phyloP scores from a whole-genome alignment of 768 basidiomycete species.

The Phlebiopsis gigantea region DNA sequence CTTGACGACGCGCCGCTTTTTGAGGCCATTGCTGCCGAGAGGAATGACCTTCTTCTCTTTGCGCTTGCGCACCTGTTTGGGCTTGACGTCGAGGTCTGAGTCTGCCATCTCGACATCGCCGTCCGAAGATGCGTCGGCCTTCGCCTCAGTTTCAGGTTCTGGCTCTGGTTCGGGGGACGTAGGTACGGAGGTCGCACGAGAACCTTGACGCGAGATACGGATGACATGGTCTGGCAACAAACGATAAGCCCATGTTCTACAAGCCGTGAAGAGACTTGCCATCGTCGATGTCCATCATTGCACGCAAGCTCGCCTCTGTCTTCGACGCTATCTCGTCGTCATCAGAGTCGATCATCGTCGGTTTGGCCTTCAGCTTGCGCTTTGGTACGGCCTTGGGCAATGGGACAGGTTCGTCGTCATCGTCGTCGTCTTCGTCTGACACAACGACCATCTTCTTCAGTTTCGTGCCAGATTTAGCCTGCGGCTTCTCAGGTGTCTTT shows the following conservation, averaged over 20 bases:
- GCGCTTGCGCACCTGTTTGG: slow-evolving; percentile 27
- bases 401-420: slow-evolving; percentile 40
- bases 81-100: slow-evolving; percentile 11
- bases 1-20: slow-evolving; percentile 63
- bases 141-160: background rate
- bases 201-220: background rate
- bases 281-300: slow-evolving; percentile 78
- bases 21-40: slow-evolving; percentile 72
- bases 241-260: slow-evolving; percentile 13
- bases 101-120: slow-evolving; percentile 5
- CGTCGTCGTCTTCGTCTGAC: slow-evolving; percentile 49
- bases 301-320: slow-evolving; percentile 38
- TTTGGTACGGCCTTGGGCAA: slow-evolving; percentile 27
- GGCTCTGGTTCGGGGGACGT: slow-evolving; percentile 10
- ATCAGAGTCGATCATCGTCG: slow-evolving; percentile 29
- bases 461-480: slow-evolving; percentile 4
- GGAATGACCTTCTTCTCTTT: slow-evolving; percentile 60
- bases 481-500: slow-evolving; percentile 5
- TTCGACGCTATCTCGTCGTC: slow-evolving; percentile 36
- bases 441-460: slow-evolving; percentile 45
- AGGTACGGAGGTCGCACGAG: background rate
- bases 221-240: slow-evolving; percentile 14
- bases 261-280: slow-evolving; percentile 30
- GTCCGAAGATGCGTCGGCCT: background rate
- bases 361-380: slow-evolving; percentile 26